Evolutionary conservation across 768 basidiomycete genomes (phyloP).

Genomic region (Termitomyces sp.): DNA sequence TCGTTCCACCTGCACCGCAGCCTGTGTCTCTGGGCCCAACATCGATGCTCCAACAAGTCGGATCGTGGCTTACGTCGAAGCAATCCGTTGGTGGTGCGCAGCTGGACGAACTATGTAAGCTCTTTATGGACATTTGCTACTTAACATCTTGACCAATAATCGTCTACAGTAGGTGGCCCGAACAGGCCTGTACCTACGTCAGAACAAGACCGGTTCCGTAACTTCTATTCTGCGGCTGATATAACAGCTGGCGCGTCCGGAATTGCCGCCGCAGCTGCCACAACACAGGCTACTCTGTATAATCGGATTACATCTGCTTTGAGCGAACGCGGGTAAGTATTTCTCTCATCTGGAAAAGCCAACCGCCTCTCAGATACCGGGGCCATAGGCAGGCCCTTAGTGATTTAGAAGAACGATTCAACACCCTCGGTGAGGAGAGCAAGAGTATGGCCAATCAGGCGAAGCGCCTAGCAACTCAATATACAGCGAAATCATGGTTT

Average conservation of each 20-base stretch:
- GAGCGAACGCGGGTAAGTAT: conserved; percentile 57
- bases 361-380: neutral
- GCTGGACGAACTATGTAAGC: conserved; percentile 54
- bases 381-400: conserved; percentile 51
- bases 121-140: neutral
- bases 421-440: conserved; percentile 61
- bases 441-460: conserved; percentile 65
- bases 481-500: conserved; percentile 65
- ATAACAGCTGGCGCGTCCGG: conserved; percentile 10
- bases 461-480: conserved; percentile 56
- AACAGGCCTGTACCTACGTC: conserved; percentile 48
- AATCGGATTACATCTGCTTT: conserved; percentile 46
- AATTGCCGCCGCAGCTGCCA: conserved; percentile 16
- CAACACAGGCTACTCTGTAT: conserved; percentile 36
- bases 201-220: conserved; percentile 7
- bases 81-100: conserved; percentile 51
- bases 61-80: conserved; percentile 51
- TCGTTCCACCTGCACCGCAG: conserved; percentile 52
- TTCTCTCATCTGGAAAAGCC: neutral
- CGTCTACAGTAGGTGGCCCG: conserved; percentile 54
- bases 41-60: conserved; percentile 34
- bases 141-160: neutral
- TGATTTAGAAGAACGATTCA: conserved; percentile 57
- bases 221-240: conserved; percentile 1
- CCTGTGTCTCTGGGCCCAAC: conserved; percentile 56